Evolutionary conservation across 768 basidiomycete species (phyloP).

Genomic region (Tylopilus rubrobrunneus): DNA sequence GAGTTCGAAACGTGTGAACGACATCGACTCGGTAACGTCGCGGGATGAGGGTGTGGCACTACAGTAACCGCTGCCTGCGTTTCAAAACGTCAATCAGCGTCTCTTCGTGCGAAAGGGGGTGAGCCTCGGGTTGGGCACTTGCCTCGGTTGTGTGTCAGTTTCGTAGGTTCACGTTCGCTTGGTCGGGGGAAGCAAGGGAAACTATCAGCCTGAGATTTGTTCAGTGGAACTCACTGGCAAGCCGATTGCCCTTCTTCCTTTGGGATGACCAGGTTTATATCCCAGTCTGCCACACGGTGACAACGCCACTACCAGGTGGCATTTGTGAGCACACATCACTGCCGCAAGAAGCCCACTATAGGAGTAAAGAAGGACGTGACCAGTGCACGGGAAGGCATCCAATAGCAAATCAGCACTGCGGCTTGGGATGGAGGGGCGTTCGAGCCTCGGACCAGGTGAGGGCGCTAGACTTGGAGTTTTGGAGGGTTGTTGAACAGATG

Average conservation of each 20-base stretch:
- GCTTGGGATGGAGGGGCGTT: background rate
- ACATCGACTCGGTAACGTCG: slow-evolving; percentile 8
- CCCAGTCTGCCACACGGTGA: slow-evolving; percentile 22
- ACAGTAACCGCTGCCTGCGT: background rate
- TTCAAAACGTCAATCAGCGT: background rate
- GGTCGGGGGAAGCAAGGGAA: background rate
- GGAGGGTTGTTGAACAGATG: slow-evolving; percentile 4
- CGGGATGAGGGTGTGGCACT: background rate
- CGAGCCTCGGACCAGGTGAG: background rate
- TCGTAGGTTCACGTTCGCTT: background rate
- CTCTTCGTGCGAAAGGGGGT: background rate
- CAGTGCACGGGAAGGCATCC: slow-evolving; percentile 6
- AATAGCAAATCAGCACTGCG: slow-evolving; percentile 7
- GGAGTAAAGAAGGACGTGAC: slow-evolving; percentile 11
- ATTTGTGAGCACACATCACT: slow-evolving; percentile 16
- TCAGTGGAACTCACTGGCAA: slow-evolving; percentile 10
- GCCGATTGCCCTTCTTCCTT: background rate
- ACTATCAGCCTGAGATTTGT: slow-evolving; percentile 10
- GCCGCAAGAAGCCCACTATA: slow-evolving; percentile 22
- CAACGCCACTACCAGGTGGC: slow-evolving; percentile 28
- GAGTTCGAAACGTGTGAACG: slow-evolving; percentile 26
- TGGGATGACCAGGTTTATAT: slow-evolving; percentile 16
- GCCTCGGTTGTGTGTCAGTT: background rate
- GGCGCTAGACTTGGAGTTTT: background rate
- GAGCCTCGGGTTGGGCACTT: background rate